Conservation (phyloP, 2,329 filamentous ascomycete species). For the Aspergillus versicolor region DNA sequence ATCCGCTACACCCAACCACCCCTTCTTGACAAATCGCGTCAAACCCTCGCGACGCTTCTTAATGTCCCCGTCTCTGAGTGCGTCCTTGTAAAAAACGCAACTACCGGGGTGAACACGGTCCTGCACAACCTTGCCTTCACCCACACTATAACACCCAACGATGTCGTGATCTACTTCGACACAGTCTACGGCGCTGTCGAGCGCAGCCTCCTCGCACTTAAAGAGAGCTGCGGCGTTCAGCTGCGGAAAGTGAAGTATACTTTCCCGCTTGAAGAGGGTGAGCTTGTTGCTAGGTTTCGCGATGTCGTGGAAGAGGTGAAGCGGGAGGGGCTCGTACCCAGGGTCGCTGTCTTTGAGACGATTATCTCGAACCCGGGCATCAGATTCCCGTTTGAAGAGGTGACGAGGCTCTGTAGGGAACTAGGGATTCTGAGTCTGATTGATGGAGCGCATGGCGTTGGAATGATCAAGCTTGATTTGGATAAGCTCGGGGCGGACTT, state of each 20-base stretch:
- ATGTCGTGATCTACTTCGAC: slow-evolving; percentile 73
- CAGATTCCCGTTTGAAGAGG: slow-evolving; percentile 71
- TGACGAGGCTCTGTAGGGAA: slow-evolving; percentile 65
- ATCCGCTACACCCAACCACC: slow-evolving; percentile 66
- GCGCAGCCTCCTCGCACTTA: slow-evolving; percentile 69
- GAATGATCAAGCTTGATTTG: slow-evolving; percentile 73
- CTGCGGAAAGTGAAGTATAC: slow-evolving; percentile 57
- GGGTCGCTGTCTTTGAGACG: slow-evolving; percentile 74
- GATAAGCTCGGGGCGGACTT: slow-evolving; percentile 72
- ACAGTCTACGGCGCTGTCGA: slow-evolving; percentile 78
- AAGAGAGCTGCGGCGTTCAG: slow-evolving; percentile 58
- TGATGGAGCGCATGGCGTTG: slow-evolving; percentile 83
- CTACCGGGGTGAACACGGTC: slow-evolving; percentile 67
- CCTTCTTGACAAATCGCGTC: slow-evolving; percentile 64
- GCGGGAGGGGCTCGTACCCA: slow-evolving; percentile 61
- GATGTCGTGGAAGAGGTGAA: slow-evolving; percentile 56
- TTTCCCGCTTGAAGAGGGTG: slow-evolving; percentile 70
- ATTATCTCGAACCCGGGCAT: slow-evolving; percentile 78
- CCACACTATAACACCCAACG: slow-evolving; percentile 49
- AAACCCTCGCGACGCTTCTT: slow-evolving; percentile 64
- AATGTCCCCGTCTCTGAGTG: slow-evolving; percentile 64
- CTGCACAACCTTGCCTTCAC: slow-evolving; percentile 72
- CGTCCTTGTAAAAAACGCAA: slow-evolving; percentile 81
- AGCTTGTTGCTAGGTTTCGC: slow-evolving; percentile 62
- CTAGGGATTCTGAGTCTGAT: slow-evolving; percentile 70